phyloP scores from a whole-genome alignment of 116 monocot genomes.

The Iris pallida region DNA sequence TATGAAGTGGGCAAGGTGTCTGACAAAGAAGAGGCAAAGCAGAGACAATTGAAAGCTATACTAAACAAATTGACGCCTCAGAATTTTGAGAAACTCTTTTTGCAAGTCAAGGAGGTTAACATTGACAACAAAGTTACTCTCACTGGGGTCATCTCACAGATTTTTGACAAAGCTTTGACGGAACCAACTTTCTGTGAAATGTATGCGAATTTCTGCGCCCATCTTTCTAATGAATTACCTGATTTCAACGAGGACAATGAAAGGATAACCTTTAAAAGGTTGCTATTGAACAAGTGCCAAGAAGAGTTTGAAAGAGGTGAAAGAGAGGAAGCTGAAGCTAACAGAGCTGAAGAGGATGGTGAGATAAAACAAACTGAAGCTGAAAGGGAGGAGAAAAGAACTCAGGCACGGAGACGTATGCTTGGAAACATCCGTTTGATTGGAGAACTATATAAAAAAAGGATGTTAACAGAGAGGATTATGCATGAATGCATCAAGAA shows the following conservation, averaged over 20 bases:
- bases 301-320: constrained; percentile 95
- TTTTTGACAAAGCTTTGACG: constrained; percentile 97
- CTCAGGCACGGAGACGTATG: constrained; percentile 69
- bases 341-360: constrained; percentile 62
- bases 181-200: constrained; percentile 96
- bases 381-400: constrained; percentile 65
- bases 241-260: constrained; percentile 73
- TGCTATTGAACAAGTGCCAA: constrained; percentile 91
- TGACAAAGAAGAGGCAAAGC: constrained; percentile 61
- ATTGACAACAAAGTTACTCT: constrained; percentile 67
- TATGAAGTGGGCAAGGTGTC: constrained; percentile 70
- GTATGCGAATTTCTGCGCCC: constrained; percentile 84
- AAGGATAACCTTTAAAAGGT: constrained; percentile 78
- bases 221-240: constrained; percentile 65
- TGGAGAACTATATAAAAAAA: constrained; percentile 90
- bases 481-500: constrained; percentile 97
- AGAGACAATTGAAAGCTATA: constrained; percentile 65
- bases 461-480: constrained; percentile 87
- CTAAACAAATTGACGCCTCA: constrained; percentile 83
- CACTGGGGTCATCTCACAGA: constrained; percentile 81
- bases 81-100: constrained; percentile 78
- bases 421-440: constrained; percentile 94
- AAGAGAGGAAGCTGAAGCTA: constrained; percentile 75
- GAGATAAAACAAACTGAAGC: constrained; percentile 45
- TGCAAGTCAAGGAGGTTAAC: constrained; percentile 70